Evolutionary conservation across 2,329 filamentous ascomycete genomes (phyloP).

Genomic region (Knufia petricola): DNA sequence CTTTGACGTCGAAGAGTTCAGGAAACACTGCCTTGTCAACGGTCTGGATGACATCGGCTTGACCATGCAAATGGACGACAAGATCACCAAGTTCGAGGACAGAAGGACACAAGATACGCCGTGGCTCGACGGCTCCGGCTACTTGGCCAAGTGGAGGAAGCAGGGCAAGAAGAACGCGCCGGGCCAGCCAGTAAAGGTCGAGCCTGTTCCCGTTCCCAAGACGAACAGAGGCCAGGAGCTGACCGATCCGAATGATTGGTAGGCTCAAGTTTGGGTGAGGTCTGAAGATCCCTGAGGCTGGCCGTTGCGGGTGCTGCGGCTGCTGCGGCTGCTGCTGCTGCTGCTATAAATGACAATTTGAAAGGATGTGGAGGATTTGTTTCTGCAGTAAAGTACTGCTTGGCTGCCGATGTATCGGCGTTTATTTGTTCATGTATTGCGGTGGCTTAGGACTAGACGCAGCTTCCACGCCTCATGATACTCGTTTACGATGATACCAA

Average conservation of each 20-base stretch:
- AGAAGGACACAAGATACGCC: constrained; percentile 69
- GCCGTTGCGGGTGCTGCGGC: too few species aligned
- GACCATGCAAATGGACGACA: constrained; percentile 83
- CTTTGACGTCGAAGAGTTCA: constrained; percentile 87
- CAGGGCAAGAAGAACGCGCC: constrained; percentile 1
- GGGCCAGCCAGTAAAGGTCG: constrained; percentile 51
- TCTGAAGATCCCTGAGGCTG: background rate
- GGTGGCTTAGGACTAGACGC: too few species aligned
- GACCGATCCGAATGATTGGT: constrained; percentile 85
- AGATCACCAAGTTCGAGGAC: constrained; percentile 75
- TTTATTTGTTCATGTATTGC: too few species aligned
- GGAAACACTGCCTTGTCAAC: constrained; percentile 88
- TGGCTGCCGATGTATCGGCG: too few species aligned
- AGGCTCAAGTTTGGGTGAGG: constrained; percentile 23
- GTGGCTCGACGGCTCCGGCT: constrained; percentile 82
- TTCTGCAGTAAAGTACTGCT: too few species aligned
- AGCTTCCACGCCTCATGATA: too few species aligned
- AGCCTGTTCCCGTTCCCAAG: constrained; percentile 64
- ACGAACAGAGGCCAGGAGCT: constrained; percentile 81
- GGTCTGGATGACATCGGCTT: constrained; percentile 92
- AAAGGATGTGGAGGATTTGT: too few species aligned
- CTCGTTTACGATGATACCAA: too few species aligned
- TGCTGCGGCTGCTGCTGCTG: too few species aligned
- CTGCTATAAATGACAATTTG: too few species aligned
- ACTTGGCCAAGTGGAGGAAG: constrained; percentile 50